These are phyloP conservation scores for Teratosphaeria destructans DNA, from an alignment of 2,329 filamentous ascomycete species.

Conservation along the genomic window DNA sequence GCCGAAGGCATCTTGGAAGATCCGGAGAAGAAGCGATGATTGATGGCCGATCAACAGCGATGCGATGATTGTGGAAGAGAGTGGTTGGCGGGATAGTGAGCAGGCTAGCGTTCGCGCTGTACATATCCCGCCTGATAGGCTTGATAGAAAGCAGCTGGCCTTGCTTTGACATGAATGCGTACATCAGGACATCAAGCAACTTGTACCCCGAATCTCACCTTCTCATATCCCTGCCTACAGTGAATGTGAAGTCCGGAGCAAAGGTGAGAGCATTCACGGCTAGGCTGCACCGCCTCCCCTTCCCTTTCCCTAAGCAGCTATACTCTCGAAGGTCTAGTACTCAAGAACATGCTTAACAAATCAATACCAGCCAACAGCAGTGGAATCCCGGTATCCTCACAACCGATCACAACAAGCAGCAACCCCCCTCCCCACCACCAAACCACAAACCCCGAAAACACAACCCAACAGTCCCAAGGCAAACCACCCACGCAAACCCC, in stretches of 20 bases:
- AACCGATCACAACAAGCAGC: no score
- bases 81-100: background rate
- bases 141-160: slow-evolving; percentile 6
- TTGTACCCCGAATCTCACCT: background rate
- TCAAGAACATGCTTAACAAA: no score
- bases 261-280: background rate
- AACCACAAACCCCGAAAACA: no score
- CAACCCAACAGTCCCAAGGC: no score
- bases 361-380: no score
- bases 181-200: slow-evolving; percentile 1
- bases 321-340: no score
- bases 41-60: background rate
- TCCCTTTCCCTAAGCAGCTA: background rate
- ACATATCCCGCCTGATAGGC: slow-evolving; percentile 5
- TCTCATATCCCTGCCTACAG: background rate
- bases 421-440: no score
- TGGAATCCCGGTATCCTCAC: no score
- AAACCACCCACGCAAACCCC: background rate
- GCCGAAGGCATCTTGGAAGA: slow-evolving; percentile 88
- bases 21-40: slow-evolving; percentile 35
- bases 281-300: background rate
- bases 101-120: slow-evolving; percentile 4
- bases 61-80: background rate
- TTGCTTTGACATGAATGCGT: background rate
- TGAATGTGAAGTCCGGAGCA: background rate